Percentiles rank a stretch among this genome's conserved stretches.
phyloP scores from a whole-genome alignment of 352 stramenopile species.

The Globisporangium megalacanthum region DNA sequence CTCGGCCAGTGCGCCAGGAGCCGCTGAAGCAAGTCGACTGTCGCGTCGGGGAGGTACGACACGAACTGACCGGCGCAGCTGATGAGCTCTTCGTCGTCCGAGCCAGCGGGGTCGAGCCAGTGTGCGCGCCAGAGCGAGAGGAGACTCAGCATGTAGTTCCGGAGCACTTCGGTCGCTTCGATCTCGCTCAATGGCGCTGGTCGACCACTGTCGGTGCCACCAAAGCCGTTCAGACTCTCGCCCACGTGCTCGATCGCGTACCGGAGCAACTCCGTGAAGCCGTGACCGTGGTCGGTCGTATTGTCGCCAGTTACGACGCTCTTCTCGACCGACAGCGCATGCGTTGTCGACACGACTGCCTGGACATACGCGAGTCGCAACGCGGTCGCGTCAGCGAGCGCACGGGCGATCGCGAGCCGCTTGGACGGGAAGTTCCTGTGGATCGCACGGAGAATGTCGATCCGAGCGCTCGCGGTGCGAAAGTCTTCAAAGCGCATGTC shows the following conservation, averaged over 20 bases:
- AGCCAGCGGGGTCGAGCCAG: conserved; percentile 67
- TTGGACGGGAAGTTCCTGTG: conserved; percentile 75
- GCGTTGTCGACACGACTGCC: conserved; percentile 35
- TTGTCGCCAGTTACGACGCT: conserved; percentile 45
- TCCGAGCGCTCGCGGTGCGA: conserved; percentile 69
- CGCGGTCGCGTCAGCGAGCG: conserved; percentile 62
- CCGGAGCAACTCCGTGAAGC: conserved; percentile 75
- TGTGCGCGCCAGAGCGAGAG: conserved; percentile 67
- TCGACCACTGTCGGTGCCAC: conserved; percentile 6
- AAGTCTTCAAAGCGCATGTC: conserved; percentile 84
- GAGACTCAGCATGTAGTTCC: conserved; percentile 67
- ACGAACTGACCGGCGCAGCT: conserved; percentile 79
- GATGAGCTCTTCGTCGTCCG: conserved; percentile 81
- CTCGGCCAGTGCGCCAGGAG: conserved; percentile 60
- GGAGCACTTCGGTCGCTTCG: conserved; percentile 45
- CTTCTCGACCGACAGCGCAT: conserved; percentile 58
- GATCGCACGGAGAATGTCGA: conserved; percentile 83
- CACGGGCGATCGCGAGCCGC: conserved; percentile 58
- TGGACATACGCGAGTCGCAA: conserved; percentile 66
- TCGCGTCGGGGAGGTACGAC: conserved; percentile 69
- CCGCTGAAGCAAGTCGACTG: conserved; percentile 39
- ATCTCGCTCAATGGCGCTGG: conserved; percentile 16
- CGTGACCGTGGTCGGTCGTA: conserved; percentile 70
- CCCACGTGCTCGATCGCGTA: conserved; percentile 80
- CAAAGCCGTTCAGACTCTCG: conserved; percentile 34